phyloP scores from a whole-genome alignment of 768 basidiomycete species.

The Trametes elegans region DNA sequence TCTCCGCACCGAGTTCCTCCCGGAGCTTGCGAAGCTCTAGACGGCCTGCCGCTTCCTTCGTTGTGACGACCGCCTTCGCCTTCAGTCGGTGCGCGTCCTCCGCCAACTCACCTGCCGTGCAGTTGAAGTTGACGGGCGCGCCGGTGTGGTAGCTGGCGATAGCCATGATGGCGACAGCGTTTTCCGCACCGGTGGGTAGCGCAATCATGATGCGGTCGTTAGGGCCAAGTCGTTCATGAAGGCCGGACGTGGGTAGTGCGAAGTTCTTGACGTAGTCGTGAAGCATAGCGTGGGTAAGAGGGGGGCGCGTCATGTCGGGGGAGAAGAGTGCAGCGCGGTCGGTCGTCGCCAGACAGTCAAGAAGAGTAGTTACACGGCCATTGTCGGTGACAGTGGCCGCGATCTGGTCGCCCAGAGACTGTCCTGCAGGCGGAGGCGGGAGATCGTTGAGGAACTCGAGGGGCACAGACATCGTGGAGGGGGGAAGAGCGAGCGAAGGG shows the following conservation, averaged over 20 bases:
- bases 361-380: constrained; percentile 31
- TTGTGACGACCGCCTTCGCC: constrained; percentile 41
- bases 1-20: constrained; percentile 37
- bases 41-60: constrained; percentile 38
- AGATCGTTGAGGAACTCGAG: constrained; percentile 32
- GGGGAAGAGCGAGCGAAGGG: background rate
- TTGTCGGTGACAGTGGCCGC: constrained; percentile 33
- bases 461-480: constrained; percentile 10
- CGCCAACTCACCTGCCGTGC: constrained; percentile 41
- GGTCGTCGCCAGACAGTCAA: constrained; percentile 42
- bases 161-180: constrained; percentile 44
- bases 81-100: constrained; percentile 41
- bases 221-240: constrained; percentile 31
- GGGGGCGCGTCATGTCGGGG: constrained; percentile 35
- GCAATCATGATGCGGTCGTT: constrained; percentile 48
- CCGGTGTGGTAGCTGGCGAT: constrained; percentile 43
- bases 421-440: constrained; percentile 23
- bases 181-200: constrained; percentile 44
- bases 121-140: constrained; percentile 46
- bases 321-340: constrained; percentile 38
- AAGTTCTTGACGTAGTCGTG: constrained; percentile 40
- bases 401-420: constrained; percentile 40
- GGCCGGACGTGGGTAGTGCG: constrained; percentile 35
- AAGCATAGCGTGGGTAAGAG: constrained; percentile 37
- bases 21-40: constrained; percentile 35